phyloP scores from a whole-genome alignment of 2,329 filamentous ascomycete genomes.

The Amauroascus niger region DNA sequence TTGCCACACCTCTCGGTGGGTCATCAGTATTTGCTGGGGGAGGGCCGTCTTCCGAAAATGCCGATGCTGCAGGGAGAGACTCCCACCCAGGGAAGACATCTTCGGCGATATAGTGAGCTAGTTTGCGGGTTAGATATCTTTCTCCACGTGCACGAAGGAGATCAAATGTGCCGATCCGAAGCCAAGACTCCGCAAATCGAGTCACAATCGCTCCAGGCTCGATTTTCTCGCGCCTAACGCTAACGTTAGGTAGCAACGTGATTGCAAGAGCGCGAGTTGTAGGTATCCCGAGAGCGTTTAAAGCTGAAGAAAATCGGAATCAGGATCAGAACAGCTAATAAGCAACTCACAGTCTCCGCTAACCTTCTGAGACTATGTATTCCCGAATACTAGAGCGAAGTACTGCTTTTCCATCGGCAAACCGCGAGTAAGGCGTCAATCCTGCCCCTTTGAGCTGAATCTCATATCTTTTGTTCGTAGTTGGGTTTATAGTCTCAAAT shows the following conservation, averaged over 20 bases:
- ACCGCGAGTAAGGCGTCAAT: conserved; percentile 85
- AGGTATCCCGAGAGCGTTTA: conserved; percentile 77
- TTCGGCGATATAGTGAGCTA: conserved; percentile 77
- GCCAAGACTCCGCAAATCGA: conserved; percentile 82
- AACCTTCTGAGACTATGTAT: conserved; percentile 80
- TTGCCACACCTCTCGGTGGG: conserved; percentile 46
- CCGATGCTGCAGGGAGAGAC: conserved; percentile 55
- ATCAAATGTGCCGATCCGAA: conserved; percentile 92
- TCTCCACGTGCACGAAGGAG: conserved; percentile 76
- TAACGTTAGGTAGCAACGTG: conserved; percentile 61
- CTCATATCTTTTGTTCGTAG: conserved; percentile 67
- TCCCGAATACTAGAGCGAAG: conserved; percentile 86
- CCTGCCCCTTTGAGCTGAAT: conserved; percentile 92
- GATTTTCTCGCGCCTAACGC: conserved; percentile 65
- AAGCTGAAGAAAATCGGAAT: conserved; percentile 30
- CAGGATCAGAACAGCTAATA: neutral
- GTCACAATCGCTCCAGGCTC: conserved; percentile 91
- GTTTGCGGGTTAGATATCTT: conserved; percentile 57
- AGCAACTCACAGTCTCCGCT: neutral
- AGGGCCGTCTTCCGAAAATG: conserved; percentile 35
- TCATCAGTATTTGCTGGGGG: conserved; percentile 31
- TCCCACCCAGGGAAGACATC: conserved; percentile 85
- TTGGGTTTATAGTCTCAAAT: conserved; percentile 75
- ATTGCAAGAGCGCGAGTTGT: conserved; percentile 78
- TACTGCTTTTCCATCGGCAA: conserved; percentile 92